These are phyloP conservation scores for Acanthamoeba castellanii DNA, from an alignment of 208 protist genomes.

Conservation along the genomic window DNA sequence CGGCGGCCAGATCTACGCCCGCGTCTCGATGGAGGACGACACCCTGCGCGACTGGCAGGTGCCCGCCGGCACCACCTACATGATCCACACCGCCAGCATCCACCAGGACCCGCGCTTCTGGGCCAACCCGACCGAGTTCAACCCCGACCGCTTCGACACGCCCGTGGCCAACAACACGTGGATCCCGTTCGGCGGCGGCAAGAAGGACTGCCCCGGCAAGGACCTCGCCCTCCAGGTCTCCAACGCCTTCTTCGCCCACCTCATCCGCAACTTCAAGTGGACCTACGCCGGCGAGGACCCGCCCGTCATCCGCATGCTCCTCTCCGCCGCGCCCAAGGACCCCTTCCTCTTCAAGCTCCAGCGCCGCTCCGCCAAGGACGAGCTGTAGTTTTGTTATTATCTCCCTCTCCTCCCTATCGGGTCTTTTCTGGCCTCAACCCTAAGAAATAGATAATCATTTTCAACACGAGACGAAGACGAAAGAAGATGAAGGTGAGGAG, in stretches of 20 bases:
- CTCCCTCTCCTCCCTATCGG: too few species aligned
- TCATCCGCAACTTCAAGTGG: conserved; percentile 28
- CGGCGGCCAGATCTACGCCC: neutral
- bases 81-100: conserved; percentile 4
- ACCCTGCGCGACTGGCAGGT: neutral
- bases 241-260: neutral
- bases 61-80: neutral
- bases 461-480: too few species aligned
- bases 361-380: neutral
- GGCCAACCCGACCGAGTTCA: neutral
- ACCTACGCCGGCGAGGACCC: conserved; percentile 3
- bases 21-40: neutral
- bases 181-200: neutral
- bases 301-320: neutral
- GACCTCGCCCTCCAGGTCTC: neutral
- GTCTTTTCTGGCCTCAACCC: too few species aligned
- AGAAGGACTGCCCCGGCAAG: conserved; percentile 2
- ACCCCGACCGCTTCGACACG: conserved; percentile 37
- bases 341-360: conserved; percentile 9
- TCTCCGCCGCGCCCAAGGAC: neutral
- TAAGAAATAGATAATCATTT: too few species aligned
- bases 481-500: too few species aligned
- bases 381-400: too few species aligned
- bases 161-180: neutral
- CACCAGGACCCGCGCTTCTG: conserved; percentile 28